phyloP scores from a whole-genome alignment of 441 rosid genomes.

The Metrosideros polymorpha region DNA sequence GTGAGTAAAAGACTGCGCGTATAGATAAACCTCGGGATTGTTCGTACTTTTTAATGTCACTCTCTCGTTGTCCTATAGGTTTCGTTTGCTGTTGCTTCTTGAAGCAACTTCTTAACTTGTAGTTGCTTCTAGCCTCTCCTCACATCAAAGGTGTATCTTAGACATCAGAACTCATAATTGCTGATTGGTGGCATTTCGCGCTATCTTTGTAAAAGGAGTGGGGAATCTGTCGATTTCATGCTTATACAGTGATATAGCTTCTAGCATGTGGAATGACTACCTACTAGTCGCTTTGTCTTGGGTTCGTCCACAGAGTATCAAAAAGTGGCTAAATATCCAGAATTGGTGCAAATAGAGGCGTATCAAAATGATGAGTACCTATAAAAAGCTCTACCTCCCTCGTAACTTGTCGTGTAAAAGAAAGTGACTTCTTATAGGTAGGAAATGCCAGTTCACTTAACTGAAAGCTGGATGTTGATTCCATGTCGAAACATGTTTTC shows the following conservation, averaged over 20 bases:
- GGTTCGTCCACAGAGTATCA: neutral
- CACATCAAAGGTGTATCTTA: neutral
- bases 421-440: neutral
- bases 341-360: neutral
- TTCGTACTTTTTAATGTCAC: neutral
- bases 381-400: neutral
- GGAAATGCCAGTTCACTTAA: neutral
- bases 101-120: neutral
- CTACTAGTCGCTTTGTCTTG: neutral
- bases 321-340: neutral
- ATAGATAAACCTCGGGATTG: neutral
- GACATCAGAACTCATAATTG: neutral
- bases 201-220: neutral
- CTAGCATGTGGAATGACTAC: neutral
- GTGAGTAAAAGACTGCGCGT: neutral
- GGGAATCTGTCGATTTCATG: neutral
- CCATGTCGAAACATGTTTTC: neutral
- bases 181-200: neutral
- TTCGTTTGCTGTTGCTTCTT: neutral
- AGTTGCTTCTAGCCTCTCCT: neutral
- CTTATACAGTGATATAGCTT: neutral
- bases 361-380: neutral
- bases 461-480: neutral
- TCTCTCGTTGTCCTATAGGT: neutral
- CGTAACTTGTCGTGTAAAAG: neutral